Base-by-base conservation (phyloP, 306 rosid genomes). In the Corylus americana region DNA sequence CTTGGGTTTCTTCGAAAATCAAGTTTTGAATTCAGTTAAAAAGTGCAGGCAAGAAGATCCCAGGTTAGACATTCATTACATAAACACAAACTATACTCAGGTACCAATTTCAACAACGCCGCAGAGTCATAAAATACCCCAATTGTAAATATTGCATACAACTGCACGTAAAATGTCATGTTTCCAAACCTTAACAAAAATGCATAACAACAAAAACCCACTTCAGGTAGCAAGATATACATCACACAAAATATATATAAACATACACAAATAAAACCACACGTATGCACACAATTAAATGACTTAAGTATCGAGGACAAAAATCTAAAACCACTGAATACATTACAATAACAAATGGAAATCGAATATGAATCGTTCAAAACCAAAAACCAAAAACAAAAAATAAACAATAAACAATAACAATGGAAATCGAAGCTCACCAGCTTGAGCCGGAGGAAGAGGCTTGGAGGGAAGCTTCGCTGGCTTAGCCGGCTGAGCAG, bases 401-500 rank as follows among this genome's bases (percentile, higher is more conserved):
- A 61, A 59, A 59, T 8, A 20, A n/a, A 55, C 2, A 55, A 55
- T 11, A 55, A 55, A 55, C 14, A 16, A 25, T 10, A 20, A 22
- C 53, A 16, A 54, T 4, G 25, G 48, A 37, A 49, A 53, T 45
- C 2, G 29, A 39, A 70, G 31, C 82, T 53, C 67, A 85, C 89
- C 89, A 77, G 93, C 87, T 86, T 87, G 90, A 29, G 90, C 77
- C 18, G 91, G 93, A 61, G 93, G 93, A 11, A 80, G 75, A 2
- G 93, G 93, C 90, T 90, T 90, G 80, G 90, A 80, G 2, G 93
- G 93, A 1, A 90, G 82, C 81, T 86, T 88, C 8, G 90, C 91
- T 2, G 91, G 82, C 84, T 87, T 84, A 2, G 86, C 83, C 1
- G 87, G 83, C 78, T 72, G 87, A 49, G 54, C 69, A 13, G 54